These are phyloP conservation scores for Rhizophagus sp. DNA, from an alignment of 192 early-diverging fungal genomes.

Conservation along the genomic window DNA sequence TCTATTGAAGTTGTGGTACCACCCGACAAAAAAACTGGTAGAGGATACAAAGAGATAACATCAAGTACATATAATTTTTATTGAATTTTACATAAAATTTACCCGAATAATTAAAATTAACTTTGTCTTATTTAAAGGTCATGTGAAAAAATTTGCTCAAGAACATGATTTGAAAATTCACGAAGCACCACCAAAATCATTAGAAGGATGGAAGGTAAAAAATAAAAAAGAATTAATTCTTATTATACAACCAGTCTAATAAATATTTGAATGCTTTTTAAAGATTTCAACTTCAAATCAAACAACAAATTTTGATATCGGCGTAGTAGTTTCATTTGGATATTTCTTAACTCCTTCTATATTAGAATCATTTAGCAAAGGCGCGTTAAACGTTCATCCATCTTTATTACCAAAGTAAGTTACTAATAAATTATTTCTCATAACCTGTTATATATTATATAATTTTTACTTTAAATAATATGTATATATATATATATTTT, in stretches of 20 bases:
- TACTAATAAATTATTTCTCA: background rate
- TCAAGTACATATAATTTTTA: background rate
- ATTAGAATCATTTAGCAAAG: conserved; percentile 64
- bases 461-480: too few relatives aligned
- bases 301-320: conserved; percentile 72
- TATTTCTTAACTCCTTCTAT: conserved; percentile 79
- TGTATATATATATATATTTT: too few relatives aligned
- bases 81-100: background rate
- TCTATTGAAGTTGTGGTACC: conserved; percentile 37
- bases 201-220: conserved; percentile 54
- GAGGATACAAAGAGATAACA: conserved; percentile 6
- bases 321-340: conserved; percentile 93
- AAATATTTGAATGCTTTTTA: background rate
- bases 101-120: background rate
- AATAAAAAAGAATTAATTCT: background rate
- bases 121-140: conserved; percentile 35
- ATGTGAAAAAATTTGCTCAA: conserved; percentile 49
- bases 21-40: conserved; percentile 41
- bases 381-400: conserved; percentile 91
- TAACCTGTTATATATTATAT: too few relatives aligned
- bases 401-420: conserved; percentile 81
- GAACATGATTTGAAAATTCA: conserved; percentile 42
- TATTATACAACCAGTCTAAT: background rate
- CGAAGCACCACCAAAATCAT: conserved; percentile 53
- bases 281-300: conserved; percentile 8